Conservation (phyloP, 1,284 basidiomycete species). For the Vanrija sp. region DNA sequence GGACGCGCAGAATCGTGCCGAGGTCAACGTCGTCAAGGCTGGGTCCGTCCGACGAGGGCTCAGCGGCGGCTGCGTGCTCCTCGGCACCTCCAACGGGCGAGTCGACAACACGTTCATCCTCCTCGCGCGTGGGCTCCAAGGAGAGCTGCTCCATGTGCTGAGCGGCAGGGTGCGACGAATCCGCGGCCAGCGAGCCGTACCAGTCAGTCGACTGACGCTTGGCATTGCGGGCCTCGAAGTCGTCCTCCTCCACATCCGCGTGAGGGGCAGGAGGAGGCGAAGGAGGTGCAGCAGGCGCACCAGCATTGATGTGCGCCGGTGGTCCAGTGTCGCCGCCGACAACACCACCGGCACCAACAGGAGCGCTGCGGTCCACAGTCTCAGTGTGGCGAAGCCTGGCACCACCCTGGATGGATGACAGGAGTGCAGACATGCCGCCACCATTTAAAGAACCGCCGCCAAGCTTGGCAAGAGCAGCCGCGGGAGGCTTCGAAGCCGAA, state of each 20-base stretch:
- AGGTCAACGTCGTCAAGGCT: conserved; percentile 19
- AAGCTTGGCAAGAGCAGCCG: conserved; percentile 48
- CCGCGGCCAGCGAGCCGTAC: conserved; percentile 82
- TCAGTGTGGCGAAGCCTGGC: conserved; percentile 74
- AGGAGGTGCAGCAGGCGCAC: conserved; percentile 39
- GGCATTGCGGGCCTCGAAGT: conserved; percentile 36
- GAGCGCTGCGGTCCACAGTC: conserved; percentile 78
- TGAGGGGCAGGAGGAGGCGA: conserved; percentile 11
- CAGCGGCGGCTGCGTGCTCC: background rate
- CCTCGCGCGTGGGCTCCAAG: conserved; percentile 33
- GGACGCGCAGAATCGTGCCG: conserved; percentile 56
- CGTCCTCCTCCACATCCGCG: conserved; percentile 19
- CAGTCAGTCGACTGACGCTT: conserved; percentile 86
- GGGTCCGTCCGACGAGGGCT: conserved; percentile 11
- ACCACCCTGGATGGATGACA: conserved; percentile 75
- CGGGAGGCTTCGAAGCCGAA: conserved; percentile 44
- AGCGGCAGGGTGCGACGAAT: conserved; percentile 51
- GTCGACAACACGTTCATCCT: conserved; percentile 43
- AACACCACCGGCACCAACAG: conserved; percentile 66
- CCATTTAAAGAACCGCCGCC: conserved; percentile 50
- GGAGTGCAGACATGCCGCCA: conserved; percentile 56
- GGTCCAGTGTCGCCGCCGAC: conserved; percentile 65
- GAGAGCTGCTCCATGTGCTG: conserved; percentile 17
- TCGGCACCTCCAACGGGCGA: background rate
- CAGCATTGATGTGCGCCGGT: conserved; percentile 63